A percentile compares a stretch with the other conserved stretches of the same genome.
These are phyloP conservation scores for Isatis lusitanica DNA, from an alignment of 441 rosid species.

Conservation along the genomic window DNA sequence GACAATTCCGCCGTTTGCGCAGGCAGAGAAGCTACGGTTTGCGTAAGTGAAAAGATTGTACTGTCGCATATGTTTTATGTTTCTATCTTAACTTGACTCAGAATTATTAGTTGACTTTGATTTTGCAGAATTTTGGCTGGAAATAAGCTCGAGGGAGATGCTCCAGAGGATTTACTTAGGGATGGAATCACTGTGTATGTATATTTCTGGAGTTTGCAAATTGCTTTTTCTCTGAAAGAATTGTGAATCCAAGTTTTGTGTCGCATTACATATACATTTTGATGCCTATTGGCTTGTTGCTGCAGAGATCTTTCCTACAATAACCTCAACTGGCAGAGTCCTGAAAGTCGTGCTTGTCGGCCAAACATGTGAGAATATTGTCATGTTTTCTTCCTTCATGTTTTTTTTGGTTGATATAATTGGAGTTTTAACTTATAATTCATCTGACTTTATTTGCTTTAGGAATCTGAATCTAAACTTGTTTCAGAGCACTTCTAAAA, in stretches of 20 bases:
- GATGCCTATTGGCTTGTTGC: conserved; percentile 14
- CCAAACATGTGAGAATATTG: conserved; percentile 53
- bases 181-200: conserved; percentile 71
- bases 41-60: conserved; percentile 47
- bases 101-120: conserved; percentile 21
- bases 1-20: conserved; percentile 46
- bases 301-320: conserved; percentile 93
- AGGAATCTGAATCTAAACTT: conserved; percentile 84
- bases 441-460: conserved; percentile 18
- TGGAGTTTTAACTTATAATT: conserved; percentile 25
- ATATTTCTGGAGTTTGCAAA: conserved; percentile 9
- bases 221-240: neutral
- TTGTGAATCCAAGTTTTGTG: conserved; percentile 24
- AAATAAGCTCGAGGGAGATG: conserved; percentile 63
- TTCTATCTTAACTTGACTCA: conserved; percentile 13
- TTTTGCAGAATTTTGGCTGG: conserved; percentile 59
- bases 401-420: conserved; percentile 7
- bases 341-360: conserved; percentile 59
- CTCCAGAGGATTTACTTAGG: conserved; percentile 67
- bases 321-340: conserved; percentile 65
- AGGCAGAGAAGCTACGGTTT: conserved; percentile 45
- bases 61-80: neutral
- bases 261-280: neutral
- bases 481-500: conserved; percentile 51
- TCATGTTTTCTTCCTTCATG: conserved; percentile 9